Base-by-base conservation (phyloP, 495 filamentous ascomycete species). In the Trichoderma erinaceum region DNA sequence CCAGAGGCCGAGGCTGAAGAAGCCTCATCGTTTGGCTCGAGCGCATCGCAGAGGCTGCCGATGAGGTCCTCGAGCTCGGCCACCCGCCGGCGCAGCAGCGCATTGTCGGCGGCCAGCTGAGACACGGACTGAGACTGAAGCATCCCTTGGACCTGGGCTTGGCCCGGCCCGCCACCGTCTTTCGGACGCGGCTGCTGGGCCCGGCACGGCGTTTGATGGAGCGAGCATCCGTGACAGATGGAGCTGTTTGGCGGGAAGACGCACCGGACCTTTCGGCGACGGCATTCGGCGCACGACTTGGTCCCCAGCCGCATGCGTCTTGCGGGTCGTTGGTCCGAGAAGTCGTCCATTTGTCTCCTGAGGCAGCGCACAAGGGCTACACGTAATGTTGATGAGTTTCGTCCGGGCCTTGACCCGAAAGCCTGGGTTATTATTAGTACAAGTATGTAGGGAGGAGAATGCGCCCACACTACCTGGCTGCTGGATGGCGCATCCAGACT, bases 201-300 rank as follows among this genome's bases (percentile, higher is more conserved):
- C 10, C 56, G 56, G 12, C 56, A 61, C 56, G 56, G 56, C 56
- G 56, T 61, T 12, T 61, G 56, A 18, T 61, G 56, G 12, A 61
- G 56, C 56, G 15, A 18, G 56, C 56, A 61, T 10, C 56, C 56
- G 56, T 32, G 56, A 13, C 56, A 61, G 23, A 61, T 16, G 56
- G 56, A 61, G 56, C 56, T 32, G 56, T 61, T 61, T 11, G 25
- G 23, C 56, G 23, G 23, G 56, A 61, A 61, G 56, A 61, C 56
- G 56, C 56, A 61, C 25, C 56, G 56, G 56, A 61, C 56, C 56
- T 61, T 61, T 13, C 56, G 56, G 56, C 56, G 56, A 32, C 56
- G 56, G 56, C 56, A 61, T 18, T 61, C 56, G 56, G 56, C 56
- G 16, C 56, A 61, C 56, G 56, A 61, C 56, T 32, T 27, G 56